phyloP scores from a whole-genome alignment of 2,329 filamentous ascomycete species.

The Scortechinia acanthostroma region DNA sequence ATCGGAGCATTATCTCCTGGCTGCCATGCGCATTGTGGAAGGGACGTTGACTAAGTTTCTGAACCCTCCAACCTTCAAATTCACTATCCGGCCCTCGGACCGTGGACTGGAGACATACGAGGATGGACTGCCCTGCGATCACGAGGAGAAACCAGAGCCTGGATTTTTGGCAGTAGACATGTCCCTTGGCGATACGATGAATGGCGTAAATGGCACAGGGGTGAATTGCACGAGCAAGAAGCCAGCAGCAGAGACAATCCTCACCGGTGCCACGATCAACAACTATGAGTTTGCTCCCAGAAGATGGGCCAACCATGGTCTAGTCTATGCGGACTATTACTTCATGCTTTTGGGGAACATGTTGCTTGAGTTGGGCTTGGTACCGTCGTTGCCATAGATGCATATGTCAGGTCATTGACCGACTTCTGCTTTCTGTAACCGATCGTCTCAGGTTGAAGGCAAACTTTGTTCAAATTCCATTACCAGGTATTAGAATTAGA shows the following conservation, averaged over 20 bases:
- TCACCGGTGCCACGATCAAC: constrained; percentile 35
- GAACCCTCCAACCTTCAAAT: constrained; percentile 10
- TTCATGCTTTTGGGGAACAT: constrained; percentile 35
- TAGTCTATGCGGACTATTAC: constrained; percentile 41
- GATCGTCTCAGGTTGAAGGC: no score
- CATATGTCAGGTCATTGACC: no score
- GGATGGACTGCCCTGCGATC: constrained; percentile 15
- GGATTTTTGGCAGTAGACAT: no score
- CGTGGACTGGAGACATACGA: background rate
- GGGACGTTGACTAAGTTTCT: constrained; percentile 13
- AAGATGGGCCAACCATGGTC: constrained; percentile 32
- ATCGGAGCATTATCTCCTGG: constrained; percentile 16
- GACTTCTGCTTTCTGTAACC: no score
- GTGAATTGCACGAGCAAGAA: constrained; percentile 11
- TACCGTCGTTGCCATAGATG: no score
- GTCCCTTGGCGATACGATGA: no score
- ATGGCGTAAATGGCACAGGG: constrained; percentile 7
- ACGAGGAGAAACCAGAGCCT: no score
- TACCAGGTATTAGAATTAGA: no score
- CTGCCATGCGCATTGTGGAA: constrained; percentile 13
- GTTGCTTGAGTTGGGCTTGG: no score
- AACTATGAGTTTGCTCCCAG: constrained; percentile 33
- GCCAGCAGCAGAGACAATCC: constrained; percentile 28
- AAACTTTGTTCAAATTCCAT: no score
- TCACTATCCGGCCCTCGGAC: no score